Evolutionary conservation across 2,329 filamentous ascomycete genomes (phyloP).

Genomic region (Fusarium nanum): DNA sequence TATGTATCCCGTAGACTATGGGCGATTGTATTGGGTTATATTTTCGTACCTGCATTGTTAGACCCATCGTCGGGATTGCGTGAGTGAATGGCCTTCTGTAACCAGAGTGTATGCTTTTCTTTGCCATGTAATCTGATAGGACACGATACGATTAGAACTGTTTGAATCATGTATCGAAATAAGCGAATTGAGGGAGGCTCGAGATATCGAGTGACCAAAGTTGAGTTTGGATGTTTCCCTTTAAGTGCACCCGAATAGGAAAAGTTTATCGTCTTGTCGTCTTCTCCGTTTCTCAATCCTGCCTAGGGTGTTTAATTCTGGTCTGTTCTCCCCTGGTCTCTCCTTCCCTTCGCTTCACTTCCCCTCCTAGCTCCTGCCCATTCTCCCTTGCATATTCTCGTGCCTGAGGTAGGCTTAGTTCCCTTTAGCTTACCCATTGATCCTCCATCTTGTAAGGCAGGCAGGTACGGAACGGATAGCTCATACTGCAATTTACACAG

Average conservation of each 20-base stretch:
- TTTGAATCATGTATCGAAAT: slow-evolving; percentile 18
- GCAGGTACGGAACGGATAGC: not conserved
- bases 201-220: slow-evolving; percentile 7
- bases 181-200: slow-evolving; percentile 28
- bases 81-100: slow-evolving; percentile 7
- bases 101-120: not conserved
- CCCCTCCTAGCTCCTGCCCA: slow-evolving; percentile 20
- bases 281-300: slow-evolving; percentile 19
- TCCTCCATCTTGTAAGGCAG: slow-evolving; percentile 6
- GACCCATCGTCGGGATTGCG: slow-evolving; percentile 19
- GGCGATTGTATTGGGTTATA: slow-evolving; percentile 3
- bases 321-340: not conserved
- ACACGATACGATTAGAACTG: not conserved
- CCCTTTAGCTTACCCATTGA: slow-evolving; percentile 14
- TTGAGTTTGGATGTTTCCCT: slow-evolving; percentile 22
- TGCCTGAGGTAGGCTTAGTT: slow-evolving; percentile 30
- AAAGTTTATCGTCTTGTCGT: slow-evolving; percentile 22
- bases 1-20: not conserved
- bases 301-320: slow-evolving; percentile 14
- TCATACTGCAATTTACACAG: slow-evolving; percentile 24
- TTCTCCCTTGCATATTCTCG: slow-evolving; percentile 2
- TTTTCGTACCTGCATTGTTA: slow-evolving; percentile 38
- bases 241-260: slow-evolving; percentile 19
- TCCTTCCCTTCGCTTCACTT: slow-evolving; percentile 30
- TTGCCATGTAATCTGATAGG: not conserved